Base-by-base conservation (phyloP, 129 eudicot species). In the Centella asiatica region DNA sequence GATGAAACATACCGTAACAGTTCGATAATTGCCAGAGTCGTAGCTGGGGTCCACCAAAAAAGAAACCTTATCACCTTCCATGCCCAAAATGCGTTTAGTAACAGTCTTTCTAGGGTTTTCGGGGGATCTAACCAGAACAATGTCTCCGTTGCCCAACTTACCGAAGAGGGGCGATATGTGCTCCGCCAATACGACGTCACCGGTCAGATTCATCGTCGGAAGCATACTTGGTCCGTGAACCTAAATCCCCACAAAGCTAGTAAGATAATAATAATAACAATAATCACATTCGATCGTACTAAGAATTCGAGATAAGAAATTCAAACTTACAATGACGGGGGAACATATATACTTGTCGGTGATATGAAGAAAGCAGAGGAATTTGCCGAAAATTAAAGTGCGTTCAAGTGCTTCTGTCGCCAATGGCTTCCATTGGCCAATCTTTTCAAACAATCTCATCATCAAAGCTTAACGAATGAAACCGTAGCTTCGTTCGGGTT, bases 141-240 rank as follows among this genome's bases (percentile, higher is more conserved):
- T 70, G 69, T 90, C 95, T 24, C 97, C 97, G 4, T 78, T 72
- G 12, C 77, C 86, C 67, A 90, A 77, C 52, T 69, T 86, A 50
- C 93, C 93, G 6, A 86, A 31, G 67, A 82, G 69, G 46, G 77
- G 72, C 17, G 93, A 80, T 24, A 83, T 18, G 42, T 72, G 76
- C 54, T 90, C 97, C 24, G 80, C 60, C 55, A 90, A 65, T n/a
- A 83, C 28, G 4, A 90, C 97, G 39, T 90, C 97, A 11, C 97
- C 97, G 46, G 89, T 76, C 74, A 85, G 64, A 68, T 90, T 90
- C 74, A 90, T 39, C 15, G 97, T 90, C 48, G 97, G 97, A 8
- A 90, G 72, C 97, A 90, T 90, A 72, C 97, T 90, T 17, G 93
- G 89, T 1, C 97, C 97, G 39, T 83, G 74, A 32, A 83, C 95